A percentile compares a stretch with the other conserved stretches of the same genome.
These are phyloP conservation scores for Debaryomyces fabryi DNA, from an alignment of 1,139 yeast genomes.

Conservation along the genomic window DNA sequence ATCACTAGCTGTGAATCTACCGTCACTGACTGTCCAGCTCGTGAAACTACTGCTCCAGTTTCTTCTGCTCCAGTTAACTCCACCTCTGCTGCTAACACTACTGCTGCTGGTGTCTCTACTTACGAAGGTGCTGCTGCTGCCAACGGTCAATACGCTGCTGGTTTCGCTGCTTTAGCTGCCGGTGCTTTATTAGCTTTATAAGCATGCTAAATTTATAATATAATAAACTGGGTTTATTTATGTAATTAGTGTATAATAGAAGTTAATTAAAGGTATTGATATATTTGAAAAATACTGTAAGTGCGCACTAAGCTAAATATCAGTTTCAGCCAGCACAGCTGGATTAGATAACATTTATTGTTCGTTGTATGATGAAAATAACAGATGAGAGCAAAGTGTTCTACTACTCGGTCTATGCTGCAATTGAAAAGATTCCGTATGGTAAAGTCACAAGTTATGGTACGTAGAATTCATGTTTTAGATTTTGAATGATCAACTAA, in stretches of 20 bases:
- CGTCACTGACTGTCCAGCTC: conserved; percentile 46
- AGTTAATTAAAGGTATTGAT: conserved; percentile 1
- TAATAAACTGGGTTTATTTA: conserved; percentile 7
- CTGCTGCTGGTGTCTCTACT: conserved; percentile 38
- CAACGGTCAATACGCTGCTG: conserved; percentile 41
- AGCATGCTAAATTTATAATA: conserved; percentile 17
- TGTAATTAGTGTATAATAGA: conserved; percentile 8
- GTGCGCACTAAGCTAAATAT: background rate
- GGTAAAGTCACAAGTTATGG: conserved; percentile 74
- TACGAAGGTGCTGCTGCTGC: conserved; percentile 45
- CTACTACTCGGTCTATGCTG: conserved; percentile 60
- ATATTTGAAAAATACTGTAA: background rate
- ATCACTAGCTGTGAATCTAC: conserved; percentile 46
- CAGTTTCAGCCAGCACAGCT: background rate
- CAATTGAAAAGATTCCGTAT: conserved; percentile 57
- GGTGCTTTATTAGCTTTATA: conserved; percentile 57
- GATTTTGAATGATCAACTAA: conserved; percentile 12
- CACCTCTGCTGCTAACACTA: conserved; percentile 22
- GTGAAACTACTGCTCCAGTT: conserved; percentile 21
- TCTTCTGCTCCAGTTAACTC: conserved; percentile 18
- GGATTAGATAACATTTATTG: background rate
- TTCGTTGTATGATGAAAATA: conserved; percentile 21
- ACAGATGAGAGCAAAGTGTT: conserved; percentile 58
- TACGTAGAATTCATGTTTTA: conserved; percentile 18
- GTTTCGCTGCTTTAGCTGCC: conserved; percentile 54